phyloP scores from a whole-genome alignment of 1,139 yeast species.

The Scheffersomyces insectosa region DNA sequence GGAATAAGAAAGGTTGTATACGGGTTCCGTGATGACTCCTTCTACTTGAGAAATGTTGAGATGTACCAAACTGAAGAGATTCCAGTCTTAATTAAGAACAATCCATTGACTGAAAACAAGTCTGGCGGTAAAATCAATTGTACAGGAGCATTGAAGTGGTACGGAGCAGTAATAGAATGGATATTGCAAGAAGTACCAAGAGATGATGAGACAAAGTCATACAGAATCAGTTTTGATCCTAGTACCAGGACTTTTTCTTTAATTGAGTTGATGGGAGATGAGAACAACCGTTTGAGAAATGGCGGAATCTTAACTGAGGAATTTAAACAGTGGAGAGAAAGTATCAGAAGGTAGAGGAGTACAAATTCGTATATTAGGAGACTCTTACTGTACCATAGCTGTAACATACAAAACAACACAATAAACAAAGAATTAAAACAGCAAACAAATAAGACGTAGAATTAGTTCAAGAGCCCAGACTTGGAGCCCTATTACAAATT shows the following conservation, averaged over 20 bases:
- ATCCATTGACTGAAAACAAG: constrained; percentile 27
- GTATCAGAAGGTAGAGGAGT: constrained; percentile 2
- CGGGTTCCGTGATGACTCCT: constrained; percentile 81
- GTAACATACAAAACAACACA: too few relatives aligned
- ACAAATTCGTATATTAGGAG: too few relatives aligned
- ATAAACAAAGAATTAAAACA: too few relatives aligned
- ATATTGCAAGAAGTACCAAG: constrained; percentile 54
- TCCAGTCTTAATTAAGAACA: constrained; percentile 58
- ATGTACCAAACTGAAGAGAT: constrained; percentile 75
- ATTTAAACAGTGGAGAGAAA: constrained; percentile 62
- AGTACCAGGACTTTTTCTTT: constrained; percentile 31
- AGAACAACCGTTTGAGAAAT: constrained; percentile 27
- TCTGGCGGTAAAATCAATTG: constrained; percentile 61
- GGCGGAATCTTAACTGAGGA: constrained; percentile 51
- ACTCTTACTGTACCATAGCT: too few relatives aligned
- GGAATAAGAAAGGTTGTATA: constrained; percentile 79
- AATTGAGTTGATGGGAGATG: constrained; percentile 28
- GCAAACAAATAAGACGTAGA: too few relatives aligned
- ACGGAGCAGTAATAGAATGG: constrained; percentile 85
- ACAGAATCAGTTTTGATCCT: constrained; percentile 36
- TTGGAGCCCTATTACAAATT: too few relatives aligned
- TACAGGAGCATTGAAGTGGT: constrained; percentile 78
- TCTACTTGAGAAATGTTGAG: constrained; percentile 66
- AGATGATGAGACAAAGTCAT: constrained; percentile 35
- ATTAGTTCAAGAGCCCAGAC: too few relatives aligned